A percentile compares a stretch with the other conserved stretches of the same genome.
Evolutionary conservation across 768 basidiomycete genomes (phyloP).

Genomic region (Rhodotorula kratochvilovae): DNA sequence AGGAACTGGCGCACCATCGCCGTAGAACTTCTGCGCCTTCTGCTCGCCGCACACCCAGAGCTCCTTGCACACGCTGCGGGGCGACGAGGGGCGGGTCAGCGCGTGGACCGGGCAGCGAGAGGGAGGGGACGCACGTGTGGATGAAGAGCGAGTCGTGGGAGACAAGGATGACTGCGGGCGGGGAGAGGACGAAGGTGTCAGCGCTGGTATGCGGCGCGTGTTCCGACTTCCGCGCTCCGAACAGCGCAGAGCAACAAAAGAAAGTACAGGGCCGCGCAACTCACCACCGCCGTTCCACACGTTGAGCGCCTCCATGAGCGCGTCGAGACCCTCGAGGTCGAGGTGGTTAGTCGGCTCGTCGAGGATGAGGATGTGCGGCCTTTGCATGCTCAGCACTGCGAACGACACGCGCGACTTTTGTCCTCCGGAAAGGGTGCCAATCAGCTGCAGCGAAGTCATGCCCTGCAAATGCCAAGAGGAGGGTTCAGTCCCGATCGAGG

Average conservation of each 20-base stretch:
- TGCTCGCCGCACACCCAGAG: constrained; percentile 38
- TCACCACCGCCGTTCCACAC: constrained; percentile 45
- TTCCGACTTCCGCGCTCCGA: too few species aligned
- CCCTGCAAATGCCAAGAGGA: constrained; percentile 6
- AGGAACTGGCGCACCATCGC: constrained; percentile 33
- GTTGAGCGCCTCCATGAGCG: constrained; percentile 70
- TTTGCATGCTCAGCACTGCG: constrained; percentile 67
- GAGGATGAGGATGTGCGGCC: constrained; percentile 84
- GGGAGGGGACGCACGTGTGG: neutral
- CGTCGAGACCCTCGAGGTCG: constrained; percentile 76
- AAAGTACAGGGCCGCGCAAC: too few species aligned
- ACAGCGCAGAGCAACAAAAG: too few species aligned
- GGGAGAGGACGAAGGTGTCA: neutral
- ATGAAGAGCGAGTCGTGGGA: constrained; percentile 27
- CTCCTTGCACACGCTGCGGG: constrained; percentile 41
- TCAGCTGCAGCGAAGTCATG: constrained; percentile 62
- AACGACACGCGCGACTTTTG: constrained; percentile 96
- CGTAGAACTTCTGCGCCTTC: constrained; percentile 36
- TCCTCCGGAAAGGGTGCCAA: constrained; percentile 88
- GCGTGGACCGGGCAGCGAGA: neutral
- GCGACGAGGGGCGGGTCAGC: too few species aligned
- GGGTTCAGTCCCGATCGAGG: neutral
- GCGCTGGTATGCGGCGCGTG: too few species aligned
- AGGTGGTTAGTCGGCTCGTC: constrained; percentile 60
- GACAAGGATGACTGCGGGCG: constrained; percentile 35